A percentile compares a stretch with the other conserved stretches of the same genome.
These are phyloP conservation scores for Kitagawia praeruptora DNA, from an alignment of 129 eudicot genomes.

Conservation along the genomic window DNA sequence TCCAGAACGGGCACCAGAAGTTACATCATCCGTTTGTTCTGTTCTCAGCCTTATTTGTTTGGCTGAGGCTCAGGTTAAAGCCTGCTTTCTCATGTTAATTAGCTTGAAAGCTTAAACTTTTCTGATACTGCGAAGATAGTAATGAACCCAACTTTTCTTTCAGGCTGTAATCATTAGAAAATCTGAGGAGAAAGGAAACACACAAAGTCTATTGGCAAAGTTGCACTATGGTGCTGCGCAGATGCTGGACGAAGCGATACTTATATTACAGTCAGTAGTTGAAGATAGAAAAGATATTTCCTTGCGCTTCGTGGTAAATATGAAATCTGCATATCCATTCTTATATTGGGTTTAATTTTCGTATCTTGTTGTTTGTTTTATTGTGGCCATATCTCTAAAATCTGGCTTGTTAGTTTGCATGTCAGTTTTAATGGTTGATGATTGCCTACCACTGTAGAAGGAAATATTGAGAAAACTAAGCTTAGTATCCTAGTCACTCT, in stretches of 20 bases:
- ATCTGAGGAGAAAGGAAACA: slow-evolving; percentile 54
- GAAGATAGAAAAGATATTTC: slow-evolving; percentile 58
- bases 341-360: neutral
- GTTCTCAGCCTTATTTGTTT: slow-evolving; percentile 61
- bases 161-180: slow-evolving; percentile 60
- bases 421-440: neutral
- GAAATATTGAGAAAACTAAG: neutral
- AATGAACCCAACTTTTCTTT: neutral
- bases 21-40: slow-evolving; percentile 29
- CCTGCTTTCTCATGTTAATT: slow-evolving; percentile 7
- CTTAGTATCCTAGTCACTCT: neutral
- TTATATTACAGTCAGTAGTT: slow-evolving; percentile 18
- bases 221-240: slow-evolving; percentile 60
- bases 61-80: slow-evolving; percentile 80
- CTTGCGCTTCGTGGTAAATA: slow-evolving; percentile 36
- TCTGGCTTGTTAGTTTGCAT: neutral
- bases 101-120: neutral
- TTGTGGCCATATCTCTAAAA: neutral
- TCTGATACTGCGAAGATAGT: neutral
- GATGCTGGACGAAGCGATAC: slow-evolving; percentile 46
- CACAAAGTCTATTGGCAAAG: slow-evolving; percentile 49
- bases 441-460: slow-evolving; percentile 5
- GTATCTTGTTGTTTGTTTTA: neutral
- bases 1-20: slow-evolving; percentile 66
- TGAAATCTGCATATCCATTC: neutral